phyloP scores from a whole-genome alignment of 2,329 filamentous ascomycete species.

The Elsinoe necatrix region DNA sequence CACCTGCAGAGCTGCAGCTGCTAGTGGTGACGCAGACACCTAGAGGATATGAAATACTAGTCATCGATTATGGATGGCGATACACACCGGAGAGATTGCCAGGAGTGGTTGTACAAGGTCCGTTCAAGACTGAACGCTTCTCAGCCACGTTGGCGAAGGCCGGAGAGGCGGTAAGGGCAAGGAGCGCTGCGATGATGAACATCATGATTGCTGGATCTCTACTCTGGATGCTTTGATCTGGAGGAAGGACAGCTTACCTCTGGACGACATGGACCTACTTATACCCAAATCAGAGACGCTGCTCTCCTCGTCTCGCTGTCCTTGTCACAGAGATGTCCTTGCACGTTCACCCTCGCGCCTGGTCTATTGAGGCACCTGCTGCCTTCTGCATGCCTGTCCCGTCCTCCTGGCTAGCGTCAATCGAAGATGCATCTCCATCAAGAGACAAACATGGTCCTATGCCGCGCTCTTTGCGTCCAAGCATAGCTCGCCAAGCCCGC shows the following conservation, averaged over 20 bases:
- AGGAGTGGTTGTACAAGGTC: neutral
- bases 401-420: neutral
- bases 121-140: conserved; percentile 9
- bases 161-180: neutral
- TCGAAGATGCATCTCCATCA: neutral
- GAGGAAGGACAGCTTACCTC: neutral
- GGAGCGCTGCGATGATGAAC: conserved; percentile 1
- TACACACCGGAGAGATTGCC: neutral
- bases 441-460: neutral
- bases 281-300: neutral
- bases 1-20: neutral
- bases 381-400: neutral
- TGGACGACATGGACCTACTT: neutral
- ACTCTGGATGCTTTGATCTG: neutral
- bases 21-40: conserved; percentile 5
- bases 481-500: neutral
- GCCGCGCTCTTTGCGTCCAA: neutral
- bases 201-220: conserved; percentile 2
- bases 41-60: neutral
- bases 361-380: neutral
- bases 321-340: neutral
- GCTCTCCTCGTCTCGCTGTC: neutral
- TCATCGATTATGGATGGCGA: neutral
- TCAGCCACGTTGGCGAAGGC: neutral
- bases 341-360: neutral